Evolutionary conservation across 257 asterid genomes (phyloP), one percentile per base, ranked within the genome.

Genomic region (Nicotiana obtusifolia): DNA sequence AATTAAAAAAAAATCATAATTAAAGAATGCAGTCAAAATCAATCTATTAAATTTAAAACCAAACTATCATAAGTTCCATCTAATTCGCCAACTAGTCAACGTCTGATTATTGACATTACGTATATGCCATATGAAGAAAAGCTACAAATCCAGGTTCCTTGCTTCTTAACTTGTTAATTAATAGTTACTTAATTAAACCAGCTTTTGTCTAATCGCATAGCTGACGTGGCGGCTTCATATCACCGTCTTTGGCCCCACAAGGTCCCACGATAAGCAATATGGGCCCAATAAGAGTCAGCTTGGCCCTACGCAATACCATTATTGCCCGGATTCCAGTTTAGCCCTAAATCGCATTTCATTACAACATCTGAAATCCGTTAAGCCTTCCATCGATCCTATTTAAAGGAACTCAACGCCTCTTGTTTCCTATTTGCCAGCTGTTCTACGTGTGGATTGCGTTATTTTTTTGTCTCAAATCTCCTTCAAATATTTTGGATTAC

Each of bases 301-400:
- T 79, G 88, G 84, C 91, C 87, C 84, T 86, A 68, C 65, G 69
- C 81, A 60, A 69, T 30, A 28, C 53, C 11, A 56, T 71, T 47
- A 64, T 69, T 49, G 35, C 33, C 37, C 91, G 96, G 94, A 90
- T 30, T 84, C 82, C 82, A 89, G 66, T 57, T 35, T 44, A 7
- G 11, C 53, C 81, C 60, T 84, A 67, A 82, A 69, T 81, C 68
- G 78, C 60, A 78, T 85, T 87, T 82, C 13, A 84, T 61, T 35
- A 56, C 30, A 30, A 54, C 17, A 20, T 65, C 53, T 83, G 56
- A 64, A 80, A 19, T 85, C 88, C 88, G 88, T 49, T 10, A 3
- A 19, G 68, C 68, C 37, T 41, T 71, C 60, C 33, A 9, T 69
- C 20, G 2, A 3, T 13, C 35, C 20, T 44, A 71, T 69, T 69